Evolutionary conservation across 2,329 filamentous ascomycete genomes (phyloP).

Genomic region (Fusarium algeriense): DNA sequence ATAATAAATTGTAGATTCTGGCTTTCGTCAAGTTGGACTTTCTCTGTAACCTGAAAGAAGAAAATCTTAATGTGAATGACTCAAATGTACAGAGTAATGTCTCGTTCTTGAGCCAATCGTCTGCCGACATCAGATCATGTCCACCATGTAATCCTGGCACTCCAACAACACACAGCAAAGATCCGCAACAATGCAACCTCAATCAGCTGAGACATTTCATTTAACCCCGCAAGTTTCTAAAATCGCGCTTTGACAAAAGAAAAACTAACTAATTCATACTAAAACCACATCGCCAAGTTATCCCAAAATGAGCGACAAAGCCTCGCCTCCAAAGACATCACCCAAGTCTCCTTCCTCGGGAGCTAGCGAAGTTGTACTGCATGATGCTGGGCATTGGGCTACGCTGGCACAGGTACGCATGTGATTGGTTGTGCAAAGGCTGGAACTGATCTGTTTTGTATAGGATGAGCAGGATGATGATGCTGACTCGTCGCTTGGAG

Average conservation of each 20-base stretch:
- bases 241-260: constrained; percentile 2
- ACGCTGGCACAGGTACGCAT: background rate
- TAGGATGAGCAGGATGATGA: background rate
- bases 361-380: background rate
- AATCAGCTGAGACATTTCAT: background rate
- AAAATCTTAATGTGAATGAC: no score
- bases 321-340: constrained; percentile 1
- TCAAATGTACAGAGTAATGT: no score
- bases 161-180: background rate
- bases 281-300: background rate
- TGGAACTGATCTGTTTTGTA: background rate
- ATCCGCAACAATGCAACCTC: background rate
- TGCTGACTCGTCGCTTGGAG: background rate
- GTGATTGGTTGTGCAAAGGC: fast-evolving
- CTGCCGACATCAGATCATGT: background rate
- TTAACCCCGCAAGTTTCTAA: background rate
- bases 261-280: background rate
- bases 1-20: no score
- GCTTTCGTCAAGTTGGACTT: no score
- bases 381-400: constrained; percentile 16
- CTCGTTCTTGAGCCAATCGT: background rate
- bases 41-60: no score
- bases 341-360: constrained; percentile 6
- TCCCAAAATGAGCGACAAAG: constrained; percentile 5
- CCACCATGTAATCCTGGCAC: background rate